These are phyloP conservation scores for Didymella arachidicola DNA, from an alignment of 2,329 filamentous ascomycete species.

Conservation along the genomic window DNA sequence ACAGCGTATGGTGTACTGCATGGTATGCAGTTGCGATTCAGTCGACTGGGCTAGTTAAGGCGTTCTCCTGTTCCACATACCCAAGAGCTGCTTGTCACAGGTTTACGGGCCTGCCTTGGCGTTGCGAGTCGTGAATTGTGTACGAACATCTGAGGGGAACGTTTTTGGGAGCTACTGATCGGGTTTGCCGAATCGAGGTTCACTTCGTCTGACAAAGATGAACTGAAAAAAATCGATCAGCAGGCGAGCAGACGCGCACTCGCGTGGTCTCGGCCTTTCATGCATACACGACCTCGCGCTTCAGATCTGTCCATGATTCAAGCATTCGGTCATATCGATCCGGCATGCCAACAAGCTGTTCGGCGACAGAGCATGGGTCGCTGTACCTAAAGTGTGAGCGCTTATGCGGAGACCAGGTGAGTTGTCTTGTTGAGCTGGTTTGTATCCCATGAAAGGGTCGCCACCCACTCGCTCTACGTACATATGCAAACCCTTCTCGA, in stretches of 20 bases:
- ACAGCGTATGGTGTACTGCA: background rate
- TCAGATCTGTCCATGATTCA: slow-evolving; percentile 2
- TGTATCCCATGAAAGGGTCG: slow-evolving; percentile 5
- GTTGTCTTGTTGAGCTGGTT: background rate
- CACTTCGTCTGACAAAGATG: background rate
- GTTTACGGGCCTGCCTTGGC: background rate
- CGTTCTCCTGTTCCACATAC: background rate
- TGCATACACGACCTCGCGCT: slow-evolving; percentile 2
- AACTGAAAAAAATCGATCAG: background rate
- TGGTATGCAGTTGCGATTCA: background rate
- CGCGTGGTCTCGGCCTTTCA: background rate
- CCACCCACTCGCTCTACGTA: background rate
- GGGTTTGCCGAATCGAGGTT: background rate
- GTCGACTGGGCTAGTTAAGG: background rate
- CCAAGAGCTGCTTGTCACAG: background rate
- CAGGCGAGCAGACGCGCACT: background rate
- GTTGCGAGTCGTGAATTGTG: slow-evolving; percentile 3
- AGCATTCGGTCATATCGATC: slow-evolving; percentile 3
- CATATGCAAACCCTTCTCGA: slow-evolving; percentile 6
- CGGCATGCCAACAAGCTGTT: background rate
- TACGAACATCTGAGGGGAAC: background rate
- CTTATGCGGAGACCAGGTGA: background rate
- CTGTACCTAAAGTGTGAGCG: background rate
- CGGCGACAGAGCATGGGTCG: background rate
- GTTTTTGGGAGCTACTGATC: background rate